phyloP scores from a whole-genome alignment of 1,139 yeast genomes.

The Kazachstania sp. region DNA sequence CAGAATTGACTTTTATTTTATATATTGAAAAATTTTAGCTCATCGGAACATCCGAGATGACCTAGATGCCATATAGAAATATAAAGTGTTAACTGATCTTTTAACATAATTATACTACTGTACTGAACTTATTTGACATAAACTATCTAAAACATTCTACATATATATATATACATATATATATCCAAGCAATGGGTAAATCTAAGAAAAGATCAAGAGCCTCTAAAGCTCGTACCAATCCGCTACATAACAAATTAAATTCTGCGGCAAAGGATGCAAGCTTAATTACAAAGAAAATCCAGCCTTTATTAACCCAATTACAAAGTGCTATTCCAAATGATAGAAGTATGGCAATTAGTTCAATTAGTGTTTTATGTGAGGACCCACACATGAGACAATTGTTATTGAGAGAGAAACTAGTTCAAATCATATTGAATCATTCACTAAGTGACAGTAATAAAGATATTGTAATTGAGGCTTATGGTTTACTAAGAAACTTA shows the following conservation, averaged over 20 bases:
- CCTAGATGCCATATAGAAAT: neutral
- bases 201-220: slow-evolving; percentile 62
- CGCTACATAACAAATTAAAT: slow-evolving; percentile 29
- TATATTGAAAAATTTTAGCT: slow-evolving; percentile 4
- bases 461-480: slow-evolving; percentile 71
- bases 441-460: slow-evolving; percentile 59
- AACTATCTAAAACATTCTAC: no score
- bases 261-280: slow-evolving; percentile 39
- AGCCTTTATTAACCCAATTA: slow-evolving; percentile 61
- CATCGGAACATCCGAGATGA: slow-evolving; percentile 3
- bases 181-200: slow-evolving; percentile 63
- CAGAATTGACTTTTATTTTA: neutral
- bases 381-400: slow-evolving; percentile 54
- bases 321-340: slow-evolving; percentile 61
- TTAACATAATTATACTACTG: neutral
- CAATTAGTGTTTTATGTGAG: slow-evolving; percentile 64
- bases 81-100: neutral
- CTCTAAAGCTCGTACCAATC: slow-evolving; percentile 47
- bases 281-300: slow-evolving; percentile 47
- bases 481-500: slow-evolving; percentile 71
- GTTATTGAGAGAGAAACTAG: slow-evolving; percentile 61
- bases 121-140: no score
- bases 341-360: slow-evolving; percentile 66
- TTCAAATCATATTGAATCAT: slow-evolving; percentile 55
- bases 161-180: no score